A percentile compares a stretch with the other conserved stretches of the same genome.
phyloP scores from a whole-genome alignment of 179 eudicot genomes.

The Carnegiea gigantea region DNA sequence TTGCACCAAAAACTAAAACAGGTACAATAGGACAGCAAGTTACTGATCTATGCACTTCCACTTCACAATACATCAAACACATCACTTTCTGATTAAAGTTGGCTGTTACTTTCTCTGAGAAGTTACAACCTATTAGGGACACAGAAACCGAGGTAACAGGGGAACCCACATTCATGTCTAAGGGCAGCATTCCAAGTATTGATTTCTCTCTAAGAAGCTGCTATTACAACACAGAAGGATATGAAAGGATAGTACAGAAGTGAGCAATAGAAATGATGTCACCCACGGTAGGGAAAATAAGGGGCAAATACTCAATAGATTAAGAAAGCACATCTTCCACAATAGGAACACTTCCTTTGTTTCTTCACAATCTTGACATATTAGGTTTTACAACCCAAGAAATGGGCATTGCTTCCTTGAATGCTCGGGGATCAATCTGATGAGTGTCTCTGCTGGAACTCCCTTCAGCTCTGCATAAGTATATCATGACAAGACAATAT shows the following conservation, averaged over 20 bases:
- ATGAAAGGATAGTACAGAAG: conserved; percentile 9
- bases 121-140: conserved; percentile 31
- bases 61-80: conserved; percentile 20
- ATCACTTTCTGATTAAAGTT: conserved; percentile 21
- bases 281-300: background rate
- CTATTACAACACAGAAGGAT: conserved; percentile 28
- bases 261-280: background rate
- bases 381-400: conserved; percentile 28
- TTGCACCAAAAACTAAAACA: background rate
- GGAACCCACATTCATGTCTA: conserved; percentile 16
- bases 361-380: background rate
- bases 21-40: background rate
- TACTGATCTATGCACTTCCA: background rate
- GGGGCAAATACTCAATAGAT: conserved; percentile 22
- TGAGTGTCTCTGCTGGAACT: conserved; percentile 40
- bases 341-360: background rate
- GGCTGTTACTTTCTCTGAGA: conserved; percentile 22
- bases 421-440: conserved; percentile 53
- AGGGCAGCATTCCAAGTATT: conserved; percentile 12
- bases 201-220: conserved; percentile 29
- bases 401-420: conserved; percentile 49
- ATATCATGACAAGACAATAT: background rate
- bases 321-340: conserved; percentile 26
- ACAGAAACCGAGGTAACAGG: conserved; percentile 22
- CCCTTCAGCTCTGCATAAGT: conserved; percentile 47